Evolutionary conservation across 192 early-diverging fungal genomes (phyloP), one percentile per base, ranked within the genome.

Genomic region (Coemansia sp.): DNA sequence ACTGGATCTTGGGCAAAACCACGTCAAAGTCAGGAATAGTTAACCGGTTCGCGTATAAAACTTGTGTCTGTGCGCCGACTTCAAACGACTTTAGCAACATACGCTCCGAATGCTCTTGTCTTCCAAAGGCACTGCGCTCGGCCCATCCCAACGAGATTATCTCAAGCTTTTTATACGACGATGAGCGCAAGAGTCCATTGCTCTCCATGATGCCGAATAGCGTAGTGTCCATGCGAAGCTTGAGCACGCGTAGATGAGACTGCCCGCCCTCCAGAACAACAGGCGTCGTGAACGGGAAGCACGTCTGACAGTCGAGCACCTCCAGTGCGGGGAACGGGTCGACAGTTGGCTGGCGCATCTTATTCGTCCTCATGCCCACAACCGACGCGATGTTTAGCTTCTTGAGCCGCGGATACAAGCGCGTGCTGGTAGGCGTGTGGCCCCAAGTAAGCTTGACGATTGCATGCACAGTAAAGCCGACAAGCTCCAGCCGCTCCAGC

Each of bases 371-470:
- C 46, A 18, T 38, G 27, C 4, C 65, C 64, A 66, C 47, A 60
- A 44, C 65, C 36, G 13, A 38, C 0, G 40, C 53, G 0, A 79
- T 79, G 34, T 44, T 18, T n/a, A 79, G 44, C 6, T 33, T 36
- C 34, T 71, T 64, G 40, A 79, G 78, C 18, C 61, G 64, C 15
- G 78, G 78, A 33, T 79, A 79, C 8, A 74, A 39, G 16, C 57
- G 39, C 2, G 72, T 79, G 55, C 50, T 44, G 10, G 34, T 24
- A 9, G 52, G 20, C 0, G 41, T 36, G 1, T 55, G 24, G 16
- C 40, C 27, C 65, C 58, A 65, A 10, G 69, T 71, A 39, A 79
- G 52, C 36, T 71, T 79, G 46, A 64, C 11, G 18, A 79, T 44
- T 1, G 72, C 61, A 5, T 64, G 69, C 1, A 41, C 20, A 5